These are phyloP conservation scores for Calonectria honghensis DNA, from an alignment of 2,329 filamentous ascomycete genomes.

Conservation along the genomic window DNA sequence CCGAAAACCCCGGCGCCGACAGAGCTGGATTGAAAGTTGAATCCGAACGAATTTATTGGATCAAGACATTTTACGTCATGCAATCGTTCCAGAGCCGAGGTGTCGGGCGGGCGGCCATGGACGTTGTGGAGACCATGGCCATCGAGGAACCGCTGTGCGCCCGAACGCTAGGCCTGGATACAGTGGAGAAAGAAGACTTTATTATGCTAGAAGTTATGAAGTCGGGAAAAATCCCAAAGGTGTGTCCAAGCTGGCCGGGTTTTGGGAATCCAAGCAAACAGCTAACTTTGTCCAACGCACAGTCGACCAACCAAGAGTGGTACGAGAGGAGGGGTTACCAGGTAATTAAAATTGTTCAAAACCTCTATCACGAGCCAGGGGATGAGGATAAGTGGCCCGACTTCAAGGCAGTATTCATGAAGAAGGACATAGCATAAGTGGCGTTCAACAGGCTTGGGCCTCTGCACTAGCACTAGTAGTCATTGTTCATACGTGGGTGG, in stretches of 20 bases:
- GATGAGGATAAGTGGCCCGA: background rate
- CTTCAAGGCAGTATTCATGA: constrained; percentile 40
- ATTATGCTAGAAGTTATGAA: constrained; percentile 27
- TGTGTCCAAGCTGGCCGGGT: background rate
- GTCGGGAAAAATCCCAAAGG: constrained; percentile 35
- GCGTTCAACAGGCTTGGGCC: background rate
- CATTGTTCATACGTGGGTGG: background rate
- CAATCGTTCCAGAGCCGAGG: constrained; percentile 52
- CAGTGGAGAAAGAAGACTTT: constrained; percentile 51
- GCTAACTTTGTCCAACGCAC: background rate
- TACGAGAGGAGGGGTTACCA: constrained; percentile 55
- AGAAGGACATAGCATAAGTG: constrained; percentile 31
- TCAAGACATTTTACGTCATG: constrained; percentile 57
- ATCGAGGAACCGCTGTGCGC: constrained; percentile 51
- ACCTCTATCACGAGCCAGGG: constrained; percentile 38
- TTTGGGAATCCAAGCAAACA: background rate
- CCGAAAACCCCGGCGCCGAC: constrained; percentile 40
- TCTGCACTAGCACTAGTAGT: background rate
- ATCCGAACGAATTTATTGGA: constrained; percentile 52
- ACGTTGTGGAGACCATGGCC: constrained; percentile 54
- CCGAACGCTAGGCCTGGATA: constrained; percentile 53
- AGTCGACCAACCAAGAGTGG: constrained; percentile 57
- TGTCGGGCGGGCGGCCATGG: constrained; percentile 56
- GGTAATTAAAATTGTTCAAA: constrained; percentile 47
- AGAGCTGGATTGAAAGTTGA: constrained; percentile 48